A percentile compares a stretch with the other conserved stretches of the same genome.
Evolutionary conservation across 106 monocot genomes (phyloP).

Genomic region (Vanilla planifolia): DNA sequence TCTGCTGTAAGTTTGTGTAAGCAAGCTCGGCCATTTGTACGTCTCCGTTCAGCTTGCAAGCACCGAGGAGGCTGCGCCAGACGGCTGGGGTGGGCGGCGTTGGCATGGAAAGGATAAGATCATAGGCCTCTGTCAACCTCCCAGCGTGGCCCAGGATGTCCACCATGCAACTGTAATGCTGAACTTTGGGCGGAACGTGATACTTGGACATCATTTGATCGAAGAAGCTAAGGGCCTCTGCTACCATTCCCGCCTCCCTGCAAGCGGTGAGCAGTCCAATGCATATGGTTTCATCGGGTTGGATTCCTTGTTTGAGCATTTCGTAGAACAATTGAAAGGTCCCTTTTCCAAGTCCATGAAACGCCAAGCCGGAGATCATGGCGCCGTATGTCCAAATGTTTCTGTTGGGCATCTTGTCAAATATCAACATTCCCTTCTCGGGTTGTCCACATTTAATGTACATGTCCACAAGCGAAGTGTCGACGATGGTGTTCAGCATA

Average conservation of each 20-base stretch:
- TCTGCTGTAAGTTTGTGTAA: constrained; percentile 23
- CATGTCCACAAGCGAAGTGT: constrained; percentile 73
- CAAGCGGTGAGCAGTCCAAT: constrained; percentile 67
- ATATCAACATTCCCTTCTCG: constrained; percentile 44
- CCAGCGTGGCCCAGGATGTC: constrained; percentile 56
- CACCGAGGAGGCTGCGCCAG: constrained; percentile 68
- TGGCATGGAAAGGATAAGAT: constrained; percentile 44
- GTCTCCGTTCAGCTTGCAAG: constrained; percentile 34
- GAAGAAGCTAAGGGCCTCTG: constrained; percentile 54
- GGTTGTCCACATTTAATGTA: constrained; percentile 53
- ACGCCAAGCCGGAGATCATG: constrained; percentile 63
- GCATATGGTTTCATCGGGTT: constrained; percentile 50
- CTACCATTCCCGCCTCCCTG: constrained; percentile 44
- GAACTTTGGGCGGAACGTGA: constrained; percentile 31
- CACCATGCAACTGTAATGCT: constrained; percentile 80
- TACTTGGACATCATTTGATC: constrained; percentile 46
- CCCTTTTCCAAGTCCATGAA: constrained; percentile 46
- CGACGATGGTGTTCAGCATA: constrained; percentile 22
- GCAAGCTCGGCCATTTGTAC: constrained; percentile 43
- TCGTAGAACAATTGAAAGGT: constrained; percentile 36
- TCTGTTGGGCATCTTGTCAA: constrained; percentile 37
- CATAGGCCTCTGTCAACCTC: constrained; percentile 39
- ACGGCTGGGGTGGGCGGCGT: constrained; percentile 29
- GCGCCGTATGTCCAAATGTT: constrained; percentile 57
- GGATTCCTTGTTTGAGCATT: constrained; percentile 46